Evolutionary conservation across 2,329 filamentous ascomycete species (phyloP).

Genomic region (Botrytis porri): DNA sequence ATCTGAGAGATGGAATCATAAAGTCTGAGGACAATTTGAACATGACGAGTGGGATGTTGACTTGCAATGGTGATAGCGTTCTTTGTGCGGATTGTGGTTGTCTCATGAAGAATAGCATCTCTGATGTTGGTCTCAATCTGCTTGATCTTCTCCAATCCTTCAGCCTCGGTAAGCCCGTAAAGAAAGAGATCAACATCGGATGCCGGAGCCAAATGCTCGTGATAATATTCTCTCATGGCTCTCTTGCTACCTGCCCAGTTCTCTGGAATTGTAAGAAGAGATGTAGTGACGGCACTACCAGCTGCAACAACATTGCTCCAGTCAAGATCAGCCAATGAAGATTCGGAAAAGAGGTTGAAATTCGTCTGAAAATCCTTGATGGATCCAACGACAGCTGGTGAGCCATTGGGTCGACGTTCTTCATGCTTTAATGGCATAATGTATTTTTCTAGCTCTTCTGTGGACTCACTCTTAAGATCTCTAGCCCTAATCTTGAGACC

Average conservation of each 20-base stretch:
- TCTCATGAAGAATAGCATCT: constrained; percentile 77
- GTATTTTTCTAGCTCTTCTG: constrained; percentile 60
- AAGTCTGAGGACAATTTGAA: constrained; percentile 79
- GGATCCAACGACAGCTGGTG: constrained; percentile 64
- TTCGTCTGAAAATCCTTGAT: constrained; percentile 73
- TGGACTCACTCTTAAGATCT: constrained; percentile 54
- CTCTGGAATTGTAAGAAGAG: constrained; percentile 67
- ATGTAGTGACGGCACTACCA: constrained; percentile 77
- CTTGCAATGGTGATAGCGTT: constrained; percentile 83
- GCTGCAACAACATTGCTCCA: constrained; percentile 82
- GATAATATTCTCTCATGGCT: constrained; percentile 69
- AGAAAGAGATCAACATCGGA: constrained; percentile 87
- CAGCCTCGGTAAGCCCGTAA: constrained; percentile 72
- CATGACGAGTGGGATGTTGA: constrained; percentile 78
- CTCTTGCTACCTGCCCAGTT: constrained; percentile 61
- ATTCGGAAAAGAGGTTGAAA: constrained; percentile 80
- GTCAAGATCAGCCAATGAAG: constrained; percentile 69
- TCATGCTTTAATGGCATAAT: constrained; percentile 65
- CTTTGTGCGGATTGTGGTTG: constrained; percentile 80
- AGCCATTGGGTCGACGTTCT: constrained; percentile 59
- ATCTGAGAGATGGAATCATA: constrained; percentile 85
- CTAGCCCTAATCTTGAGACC: constrained; percentile 62
- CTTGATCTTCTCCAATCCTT: constrained; percentile 80
- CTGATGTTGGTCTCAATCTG: constrained; percentile 73
- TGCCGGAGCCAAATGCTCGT: constrained; percentile 75